Evolutionary conservation across 1,284 basidiomycete genomes (phyloP), one percentile per base, ranked within the genome.

Genomic region (Inonotus obliquus): DNA sequence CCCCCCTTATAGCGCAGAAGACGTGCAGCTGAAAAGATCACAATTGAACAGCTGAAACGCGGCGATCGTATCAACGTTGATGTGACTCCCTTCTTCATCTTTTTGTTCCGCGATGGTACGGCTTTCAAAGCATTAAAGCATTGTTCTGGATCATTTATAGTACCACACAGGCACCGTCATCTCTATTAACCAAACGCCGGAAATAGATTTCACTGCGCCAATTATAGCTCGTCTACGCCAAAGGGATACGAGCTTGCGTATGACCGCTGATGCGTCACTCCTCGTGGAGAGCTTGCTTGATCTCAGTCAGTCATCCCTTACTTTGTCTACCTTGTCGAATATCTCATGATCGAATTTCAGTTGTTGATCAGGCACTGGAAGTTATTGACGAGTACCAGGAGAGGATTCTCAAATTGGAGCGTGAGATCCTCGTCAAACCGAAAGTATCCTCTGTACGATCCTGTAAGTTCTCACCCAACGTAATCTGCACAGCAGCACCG

Each of bases 351-450:
- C 37, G 13, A 25, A 25, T 29, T 14, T 38, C 58, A 86, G 85
- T 86, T 51, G 86, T 89, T 14, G 86, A 89, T 68, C 76, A 80
- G 54, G 82, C 84, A 0, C 68, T 89, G n/a, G 81, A 86, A 68
- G 81, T 89, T 19, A 78, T 87, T 39, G 86, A 89, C 61, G 78
- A 81, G 63, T 89, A 86, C 66, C 85, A 87, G 64, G 71, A 76
- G 52, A 83, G 80, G 64, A 82, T 89, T 51, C 72, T 82, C 53
- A 78, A 82, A 67, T 80, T 86, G 57, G 87, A 89, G 67, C 78
- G 80, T 45, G 73, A 77, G 14, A 79, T 88, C 47, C 74, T 89
- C 14, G 65, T 87, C 37, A 82, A 79, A 67, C 81, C 86, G 0
- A 78, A 80, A 55, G 81, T 87, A 76, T 75, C 77, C 65, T 82